A percentile compares a stretch with the other conserved stretches of the same genome.
Evolutionary conservation across 306 rosid genomes (phyloP).

Genomic region (Pterocarpus macrocarpus): DNA sequence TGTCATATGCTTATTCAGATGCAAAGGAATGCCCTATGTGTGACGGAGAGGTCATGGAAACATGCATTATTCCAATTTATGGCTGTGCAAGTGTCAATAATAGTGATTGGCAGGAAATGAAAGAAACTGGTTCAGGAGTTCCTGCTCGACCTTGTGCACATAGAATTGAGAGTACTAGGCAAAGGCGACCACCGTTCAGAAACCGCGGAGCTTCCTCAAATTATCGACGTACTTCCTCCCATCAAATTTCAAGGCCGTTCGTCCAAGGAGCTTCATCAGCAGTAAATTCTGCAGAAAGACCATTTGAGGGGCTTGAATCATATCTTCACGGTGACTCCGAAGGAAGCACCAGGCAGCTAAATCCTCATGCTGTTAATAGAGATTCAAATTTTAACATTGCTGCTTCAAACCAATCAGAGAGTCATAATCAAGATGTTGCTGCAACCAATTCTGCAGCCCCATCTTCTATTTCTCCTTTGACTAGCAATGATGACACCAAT

Average conservation of each 20-base stretch:
- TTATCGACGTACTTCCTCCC: constrained; percentile 41
- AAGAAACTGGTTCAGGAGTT: constrained; percentile 48
- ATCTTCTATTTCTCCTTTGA: constrained; percentile 47
- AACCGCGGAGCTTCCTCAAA: constrained; percentile 42
- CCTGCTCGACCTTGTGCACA: constrained; percentile 76
- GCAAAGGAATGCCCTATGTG: constrained; percentile 83
- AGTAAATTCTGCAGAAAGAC: constrained; percentile 55
- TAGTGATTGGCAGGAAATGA: constrained; percentile 27
- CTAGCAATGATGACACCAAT: constrained; percentile 26
- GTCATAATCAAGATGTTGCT: constrained; percentile 46
- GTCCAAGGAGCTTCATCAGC: constrained; percentile 58
- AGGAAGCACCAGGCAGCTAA: constrained; percentile 45
- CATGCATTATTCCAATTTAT: constrained; percentile 69
- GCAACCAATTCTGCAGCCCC: constrained; percentile 41
- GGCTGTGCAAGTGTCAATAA: constrained; percentile 54
- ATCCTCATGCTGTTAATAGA: constrained; percentile 34
- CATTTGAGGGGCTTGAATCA: constrained; percentile 60
- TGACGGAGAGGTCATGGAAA: constrained; percentile 68
- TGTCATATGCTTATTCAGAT: constrained; percentile 58
- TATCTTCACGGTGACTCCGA: constrained; percentile 34
- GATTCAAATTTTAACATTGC: constrained; percentile 48
- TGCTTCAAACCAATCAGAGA: constrained; percentile 49
- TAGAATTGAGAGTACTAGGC: constrained; percentile 71
- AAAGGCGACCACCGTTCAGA: constrained; percentile 28
- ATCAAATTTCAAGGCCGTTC: constrained; percentile 55